phyloP scores from a whole-genome alignment of 176 grass and related monocot genomes.

The Phoenix roebelenii region DNA sequence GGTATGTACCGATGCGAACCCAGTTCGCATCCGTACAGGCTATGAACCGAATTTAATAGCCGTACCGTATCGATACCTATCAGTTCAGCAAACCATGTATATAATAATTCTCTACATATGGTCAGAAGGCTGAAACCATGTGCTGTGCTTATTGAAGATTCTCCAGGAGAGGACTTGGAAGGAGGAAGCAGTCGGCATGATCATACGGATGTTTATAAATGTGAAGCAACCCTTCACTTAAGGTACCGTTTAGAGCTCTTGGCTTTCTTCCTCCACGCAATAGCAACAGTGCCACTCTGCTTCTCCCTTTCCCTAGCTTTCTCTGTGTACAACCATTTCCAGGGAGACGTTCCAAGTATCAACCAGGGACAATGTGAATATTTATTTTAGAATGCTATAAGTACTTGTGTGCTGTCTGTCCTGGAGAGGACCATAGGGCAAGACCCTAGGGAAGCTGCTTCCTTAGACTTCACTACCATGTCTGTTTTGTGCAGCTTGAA shows the following conservation, averaged over 20 bases:
- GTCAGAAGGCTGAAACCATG: background rate
- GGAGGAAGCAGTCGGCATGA: constrained; percentile 8
- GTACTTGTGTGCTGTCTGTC: constrained; percentile 51
- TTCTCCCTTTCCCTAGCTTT: constrained; percentile 36
- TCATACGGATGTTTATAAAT: constrained; percentile 26
- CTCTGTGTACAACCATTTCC: constrained; percentile 23
- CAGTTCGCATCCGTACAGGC: no score
- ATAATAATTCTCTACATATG: background rate
- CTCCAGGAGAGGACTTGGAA: constrained; percentile 28
- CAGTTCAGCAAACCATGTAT: background rate
- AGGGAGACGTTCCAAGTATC: constrained; percentile 39
- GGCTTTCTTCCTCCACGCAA: constrained; percentile 41
- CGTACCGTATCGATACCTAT: no score
- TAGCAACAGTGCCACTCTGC: constrained; percentile 26
- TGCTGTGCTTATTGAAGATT: background rate
- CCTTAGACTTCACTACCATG: constrained; percentile 75
- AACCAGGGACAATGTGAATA: constrained; percentile 15
- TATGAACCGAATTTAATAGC: no score
- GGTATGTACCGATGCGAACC: no score
- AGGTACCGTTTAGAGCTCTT: constrained; percentile 19
- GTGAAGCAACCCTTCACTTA: constrained; percentile 2
- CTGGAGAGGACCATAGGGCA: constrained; percentile 47
- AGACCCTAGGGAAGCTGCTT: constrained; percentile 49
- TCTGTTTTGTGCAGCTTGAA: constrained; percentile 74
- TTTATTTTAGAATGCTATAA: constrained; percentile 57